These are phyloP conservation scores for Cardamine resedifolia DNA, from an alignment of 345 rosid genomes.

Conservation along the genomic window DNA sequence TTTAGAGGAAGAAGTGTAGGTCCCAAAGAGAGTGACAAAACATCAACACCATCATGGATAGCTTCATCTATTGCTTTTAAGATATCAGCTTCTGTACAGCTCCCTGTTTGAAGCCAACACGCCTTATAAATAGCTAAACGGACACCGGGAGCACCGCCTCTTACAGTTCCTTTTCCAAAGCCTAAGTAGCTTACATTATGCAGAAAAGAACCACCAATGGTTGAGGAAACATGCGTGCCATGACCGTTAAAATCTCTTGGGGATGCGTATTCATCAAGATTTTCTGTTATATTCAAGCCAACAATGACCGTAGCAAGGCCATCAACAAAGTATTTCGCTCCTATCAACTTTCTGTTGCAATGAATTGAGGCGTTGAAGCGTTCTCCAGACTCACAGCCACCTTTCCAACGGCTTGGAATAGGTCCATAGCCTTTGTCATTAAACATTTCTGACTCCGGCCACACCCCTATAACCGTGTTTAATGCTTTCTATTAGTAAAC, in stretches of 20 bases:
- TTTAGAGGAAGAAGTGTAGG: constrained; percentile 34
- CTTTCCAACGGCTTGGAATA: constrained; percentile 31
- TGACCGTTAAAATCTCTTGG: constrained; percentile 54
- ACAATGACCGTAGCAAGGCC: constrained; percentile 33
- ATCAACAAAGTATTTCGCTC: constrained; percentile 44
- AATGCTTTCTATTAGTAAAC: background rate
- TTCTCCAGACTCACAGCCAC: constrained; percentile 19
- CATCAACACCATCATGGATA: constrained; percentile 45
- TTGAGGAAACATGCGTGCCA: constrained; percentile 55
- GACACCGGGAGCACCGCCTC: constrained; percentile 53
- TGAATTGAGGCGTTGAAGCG: constrained; percentile 16
- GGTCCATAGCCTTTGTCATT: constrained; percentile 28
- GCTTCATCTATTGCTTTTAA: constrained; percentile 56
- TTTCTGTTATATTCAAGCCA: constrained; percentile 20
- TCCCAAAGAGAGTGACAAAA: constrained; percentile 36
- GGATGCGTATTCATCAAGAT: constrained; percentile 36
- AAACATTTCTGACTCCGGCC: constrained; percentile 33
- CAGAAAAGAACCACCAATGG: constrained; percentile 44
- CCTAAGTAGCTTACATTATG: constrained; percentile 38
- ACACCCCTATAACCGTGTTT: constrained; percentile 17
- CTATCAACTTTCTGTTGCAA: constrained; percentile 53
- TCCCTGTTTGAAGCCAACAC: constrained; percentile 40
- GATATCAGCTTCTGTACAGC: constrained; percentile 43
- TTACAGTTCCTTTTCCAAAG: constrained; percentile 41
- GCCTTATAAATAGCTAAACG: constrained; percentile 50